Percentiles rank a stretch among this genome's conserved stretches.
phyloP scores from a whole-genome alignment of 352 stramenopile genomes.

The Pythium oligandrum region DNA sequence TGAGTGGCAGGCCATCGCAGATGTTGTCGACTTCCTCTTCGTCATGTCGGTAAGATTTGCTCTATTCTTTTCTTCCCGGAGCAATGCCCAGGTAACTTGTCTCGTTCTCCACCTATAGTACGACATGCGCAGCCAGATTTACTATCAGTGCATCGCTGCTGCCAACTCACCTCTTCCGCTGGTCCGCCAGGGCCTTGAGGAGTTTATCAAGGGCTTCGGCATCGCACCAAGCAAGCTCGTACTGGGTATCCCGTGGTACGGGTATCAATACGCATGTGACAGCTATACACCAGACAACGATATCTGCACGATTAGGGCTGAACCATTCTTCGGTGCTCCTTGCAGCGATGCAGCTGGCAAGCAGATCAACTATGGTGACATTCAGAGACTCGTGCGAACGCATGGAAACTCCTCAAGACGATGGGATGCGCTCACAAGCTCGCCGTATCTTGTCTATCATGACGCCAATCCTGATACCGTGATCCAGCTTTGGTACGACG shows the following conservation, averaged over 20 bases:
- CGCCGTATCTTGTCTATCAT: constrained; percentile 39
- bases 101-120: constrained; percentile 40
- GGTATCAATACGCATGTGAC: constrained; percentile 81
- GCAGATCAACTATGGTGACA: constrained; percentile 58
- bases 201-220: constrained; percentile 63
- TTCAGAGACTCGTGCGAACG: constrained; percentile 30
- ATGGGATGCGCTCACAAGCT: constrained; percentile 55
- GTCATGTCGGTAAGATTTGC: constrained; percentile 76
- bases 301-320: constrained; percentile 30
- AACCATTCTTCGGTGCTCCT: constrained; percentile 65
- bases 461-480: constrained; percentile 5
- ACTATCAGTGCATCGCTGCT: constrained; percentile 80
- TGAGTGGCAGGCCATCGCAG: constrained; percentile 63
- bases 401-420: constrained; percentile 19
- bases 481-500: constrained; percentile 74
- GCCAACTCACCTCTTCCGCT: constrained; percentile 81
- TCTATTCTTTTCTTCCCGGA: background rate
- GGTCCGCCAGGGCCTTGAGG: constrained; percentile 65
- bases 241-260: constrained; percentile 90
- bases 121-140: constrained; percentile 91
- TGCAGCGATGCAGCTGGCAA: constrained; percentile 70
- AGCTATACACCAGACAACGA: background rate
- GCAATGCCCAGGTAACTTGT: background rate
- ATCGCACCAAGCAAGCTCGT: constrained; percentile 77
- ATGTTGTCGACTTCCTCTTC: constrained; percentile 80